Evolutionary conservation across 2,329 filamentous ascomycete genomes (phyloP).

Genomic region (Mycocentrospora acerina): DNA sequence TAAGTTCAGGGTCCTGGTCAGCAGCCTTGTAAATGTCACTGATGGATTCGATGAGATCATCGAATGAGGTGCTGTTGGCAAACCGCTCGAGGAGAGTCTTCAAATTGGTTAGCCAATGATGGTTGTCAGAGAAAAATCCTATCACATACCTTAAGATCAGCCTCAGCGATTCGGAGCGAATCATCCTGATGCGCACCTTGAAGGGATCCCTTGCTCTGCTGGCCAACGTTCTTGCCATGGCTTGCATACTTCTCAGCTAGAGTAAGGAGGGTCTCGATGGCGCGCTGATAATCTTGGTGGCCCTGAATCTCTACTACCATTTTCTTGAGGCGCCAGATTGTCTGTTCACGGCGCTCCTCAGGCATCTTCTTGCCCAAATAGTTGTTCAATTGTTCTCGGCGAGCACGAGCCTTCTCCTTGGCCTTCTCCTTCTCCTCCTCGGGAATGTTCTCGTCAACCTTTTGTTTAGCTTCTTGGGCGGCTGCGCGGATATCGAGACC

Average conservation of each 20-base stretch:
- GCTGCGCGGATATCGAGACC: conserved; percentile 57
- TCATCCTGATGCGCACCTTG: conserved; percentile 69
- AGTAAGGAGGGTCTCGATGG: conserved; percentile 82
- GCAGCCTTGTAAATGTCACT: conserved; percentile 84
- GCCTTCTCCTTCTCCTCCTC: conserved; percentile 58
- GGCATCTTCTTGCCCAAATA: conserved; percentile 88
- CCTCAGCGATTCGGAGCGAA: conserved; percentile 70
- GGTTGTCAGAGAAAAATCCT: conserved; percentile 43
- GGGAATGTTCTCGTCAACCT: conserved; percentile 63
- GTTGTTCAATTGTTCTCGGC: conserved; percentile 59
- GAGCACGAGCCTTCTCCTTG: conserved; percentile 31
- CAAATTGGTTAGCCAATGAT: conserved; percentile 53
- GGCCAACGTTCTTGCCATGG: conserved; percentile 67
- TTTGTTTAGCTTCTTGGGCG: conserved; percentile 55
- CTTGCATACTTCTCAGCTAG: conserved; percentile 83
- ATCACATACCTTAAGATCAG: conserved; percentile 69
- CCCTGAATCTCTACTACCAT: conserved; percentile 97
- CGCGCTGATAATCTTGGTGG: conserved; percentile 88
- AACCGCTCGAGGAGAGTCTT: conserved; percentile 90
- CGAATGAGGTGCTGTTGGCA: conserved; percentile 87
- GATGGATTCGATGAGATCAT: conserved; percentile 83
- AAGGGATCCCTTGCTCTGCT: conserved; percentile 67
- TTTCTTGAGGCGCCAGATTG: conserved; percentile 92
- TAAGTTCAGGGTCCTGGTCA: conserved; percentile 81
- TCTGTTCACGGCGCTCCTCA: conserved; percentile 87